These are phyloP conservation scores for Phytophthora citrophthora DNA, from an alignment of 352 stramenopile species.

Conservation along the genomic window DNA sequence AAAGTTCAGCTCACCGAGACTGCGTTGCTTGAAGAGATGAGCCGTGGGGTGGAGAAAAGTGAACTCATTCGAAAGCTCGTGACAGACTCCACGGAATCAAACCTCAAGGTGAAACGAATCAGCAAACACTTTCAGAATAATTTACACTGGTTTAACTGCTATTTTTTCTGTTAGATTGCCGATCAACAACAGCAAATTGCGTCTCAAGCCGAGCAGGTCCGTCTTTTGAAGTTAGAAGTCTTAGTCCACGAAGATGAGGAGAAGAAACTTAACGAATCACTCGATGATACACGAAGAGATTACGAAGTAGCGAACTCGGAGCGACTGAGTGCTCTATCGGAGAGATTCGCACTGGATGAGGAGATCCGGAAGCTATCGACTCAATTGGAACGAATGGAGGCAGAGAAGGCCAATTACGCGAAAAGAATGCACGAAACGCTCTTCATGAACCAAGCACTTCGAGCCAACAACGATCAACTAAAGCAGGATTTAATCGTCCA, in stretches of 20 bases:
- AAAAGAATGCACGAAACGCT: conserved; percentile 77
- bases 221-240: conserved; percentile 69
- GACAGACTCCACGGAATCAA: conserved; percentile 43
- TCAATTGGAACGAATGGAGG: conserved; percentile 58
- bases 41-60: conserved; percentile 53
- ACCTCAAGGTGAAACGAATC: conserved; percentile 32
- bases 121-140: too few species aligned
- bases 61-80: conserved; percentile 53
- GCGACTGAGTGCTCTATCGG: conserved; percentile 64
- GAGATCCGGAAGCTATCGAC: conserved; percentile 64
- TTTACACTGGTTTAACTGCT: too few species aligned
- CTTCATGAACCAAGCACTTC: conserved; percentile 80
- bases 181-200: conserved; percentile 45
- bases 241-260: conserved; percentile 74
- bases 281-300: conserved; percentile 64
- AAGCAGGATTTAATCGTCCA: conserved; percentile 65
- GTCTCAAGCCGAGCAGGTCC: conserved; percentile 52
- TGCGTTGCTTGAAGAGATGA: conserved; percentile 42
- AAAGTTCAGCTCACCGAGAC: conserved; percentile 38
- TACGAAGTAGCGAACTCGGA: conserved; percentile 77
- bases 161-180: conserved; percentile 33
- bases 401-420: conserved; percentile 64
- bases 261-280: conserved; percentile 61
- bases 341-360: conserved; percentile 64
- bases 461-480: conserved; percentile 63